Base-by-base conservation (phyloP, 495 filamentous ascomycete species). In the Ascodesmis nigricans region DNA sequence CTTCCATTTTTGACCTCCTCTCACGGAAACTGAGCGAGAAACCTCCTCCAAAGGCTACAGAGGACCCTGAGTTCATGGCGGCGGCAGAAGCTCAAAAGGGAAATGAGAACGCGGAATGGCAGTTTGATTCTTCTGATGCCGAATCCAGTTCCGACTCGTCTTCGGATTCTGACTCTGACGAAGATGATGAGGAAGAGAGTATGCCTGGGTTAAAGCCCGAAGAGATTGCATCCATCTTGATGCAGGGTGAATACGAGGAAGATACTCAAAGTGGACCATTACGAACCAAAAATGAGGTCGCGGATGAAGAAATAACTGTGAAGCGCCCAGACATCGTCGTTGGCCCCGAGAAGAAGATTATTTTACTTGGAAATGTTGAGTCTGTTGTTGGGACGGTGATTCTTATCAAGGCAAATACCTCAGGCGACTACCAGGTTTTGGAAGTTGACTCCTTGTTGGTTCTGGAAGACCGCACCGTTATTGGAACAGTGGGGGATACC, bases 401-500 rank as follows among this genome's bases (percentile, higher is more conserved):
- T 3, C 61, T 93, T 14, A 71, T 97, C 49, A 74, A 76, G 49
- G 82, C 77, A 3, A 70, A 65, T n/a, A 67, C 61, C 1, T 68
- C 75, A 1, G 83, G 79, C 37, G 76, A 83, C 44, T 73, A 78
- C 33, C 69, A 72, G 49, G 83, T 91, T 0, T 61, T 93, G 7
- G 78, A 91, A 34, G 66, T 58, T 7, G 78, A 75, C 19, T 91
- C 84, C 0, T 60, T 91, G 10, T 66, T 97, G 2, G 91, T 79
- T 53, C 62, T 72, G n/a, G 69, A 67, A 43, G 66, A 87, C 44
- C 62, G 79, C 23, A 64, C 59, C 18, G 61, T 91, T 7, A 60
- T 91, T 38, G 87, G 84, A 16, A 69, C 69, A 14, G 63, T 97
- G 3, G 59, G 70, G 4, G 87, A 95, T 42, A 75, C 75, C 1